Conservation (phyloP, 108 stramenopile genomes). For the Cyclotella sp. region DNA sequence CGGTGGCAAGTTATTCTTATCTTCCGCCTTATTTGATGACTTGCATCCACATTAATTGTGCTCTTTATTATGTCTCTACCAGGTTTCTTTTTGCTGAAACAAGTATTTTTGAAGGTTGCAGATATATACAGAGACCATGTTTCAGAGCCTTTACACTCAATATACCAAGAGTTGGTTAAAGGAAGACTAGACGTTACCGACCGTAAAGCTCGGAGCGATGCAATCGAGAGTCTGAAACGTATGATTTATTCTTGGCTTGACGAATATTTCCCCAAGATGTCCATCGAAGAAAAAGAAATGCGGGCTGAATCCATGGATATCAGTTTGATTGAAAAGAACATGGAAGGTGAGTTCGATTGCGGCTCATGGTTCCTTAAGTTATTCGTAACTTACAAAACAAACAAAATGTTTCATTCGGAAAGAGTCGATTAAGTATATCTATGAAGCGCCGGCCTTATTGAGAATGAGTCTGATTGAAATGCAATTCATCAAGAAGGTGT, state of each 20-base stretch:
- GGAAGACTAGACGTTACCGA: constrained; percentile 80
- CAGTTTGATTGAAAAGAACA: constrained; percentile 74
- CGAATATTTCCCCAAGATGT: constrained; percentile 84
- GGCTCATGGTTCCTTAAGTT: no score
- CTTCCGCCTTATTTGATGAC: background rate
- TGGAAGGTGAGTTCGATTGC: constrained; percentile 46
- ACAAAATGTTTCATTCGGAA: background rate
- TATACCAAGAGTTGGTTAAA: constrained; percentile 75
- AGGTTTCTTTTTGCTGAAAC: constrained; percentile 42
- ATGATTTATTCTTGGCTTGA: constrained; percentile 93
- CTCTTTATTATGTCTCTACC: background rate
- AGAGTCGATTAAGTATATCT: constrained; percentile 80
- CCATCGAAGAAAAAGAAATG: constrained; percentile 46
- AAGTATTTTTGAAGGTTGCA: constrained; percentile 40
- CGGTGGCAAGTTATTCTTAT: constrained; percentile 16
- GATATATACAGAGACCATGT: constrained; percentile 76
- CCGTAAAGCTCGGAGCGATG: constrained; percentile 71
- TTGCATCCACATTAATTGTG: background rate
- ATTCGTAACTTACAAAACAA: no score
- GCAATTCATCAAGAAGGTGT: constrained; percentile 91
- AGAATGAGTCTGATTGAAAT: constrained; percentile 91
- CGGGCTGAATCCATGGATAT: constrained; percentile 85
- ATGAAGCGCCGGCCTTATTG: constrained; percentile 79
- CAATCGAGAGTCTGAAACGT: constrained; percentile 72
- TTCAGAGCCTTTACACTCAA: constrained; percentile 61